phyloP scores from a whole-genome alignment of 495 filamentous ascomycete genomes.

The Talaromyces adpressus region DNA sequence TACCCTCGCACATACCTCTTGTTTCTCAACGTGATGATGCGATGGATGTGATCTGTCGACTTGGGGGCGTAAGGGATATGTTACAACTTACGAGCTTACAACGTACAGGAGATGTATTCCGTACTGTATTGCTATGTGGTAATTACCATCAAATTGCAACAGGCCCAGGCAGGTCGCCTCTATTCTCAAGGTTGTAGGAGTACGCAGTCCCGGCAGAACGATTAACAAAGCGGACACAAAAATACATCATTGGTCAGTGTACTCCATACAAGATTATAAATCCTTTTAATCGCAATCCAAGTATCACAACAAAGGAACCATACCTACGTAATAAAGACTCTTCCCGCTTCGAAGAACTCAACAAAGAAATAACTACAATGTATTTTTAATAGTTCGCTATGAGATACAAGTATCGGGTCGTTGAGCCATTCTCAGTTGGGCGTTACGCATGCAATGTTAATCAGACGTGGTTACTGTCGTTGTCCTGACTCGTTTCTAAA shows the following conservation, averaged over 20 bases:
- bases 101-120: not conserved
- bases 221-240: not conserved
- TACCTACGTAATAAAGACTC: not conserved
- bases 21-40: not conserved
- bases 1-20: not conserved
- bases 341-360: not conserved
- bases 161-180: too few relatives aligned
- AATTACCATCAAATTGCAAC: not conserved
- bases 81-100: not conserved
- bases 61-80: not conserved
- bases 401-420: not conserved
- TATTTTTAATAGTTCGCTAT: not conserved
- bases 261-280: not conserved
- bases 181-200: too few relatives aligned
- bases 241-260: not conserved
- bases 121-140: not conserved
- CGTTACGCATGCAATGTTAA: slow-evolving; percentile 1
- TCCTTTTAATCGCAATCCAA: not conserved
- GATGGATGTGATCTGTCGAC: not conserved
- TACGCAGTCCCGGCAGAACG: not conserved
- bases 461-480: not conserved
- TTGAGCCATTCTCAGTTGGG: not conserved
- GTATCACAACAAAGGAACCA: not conserved
- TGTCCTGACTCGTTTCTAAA: not conserved
- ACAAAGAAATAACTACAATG: not conserved